A percentile compares a stretch with the other conserved stretches of the same genome.
Conservation (phyloP, 345 rosid genomes). For the Eucalyptus sp. region DNA sequence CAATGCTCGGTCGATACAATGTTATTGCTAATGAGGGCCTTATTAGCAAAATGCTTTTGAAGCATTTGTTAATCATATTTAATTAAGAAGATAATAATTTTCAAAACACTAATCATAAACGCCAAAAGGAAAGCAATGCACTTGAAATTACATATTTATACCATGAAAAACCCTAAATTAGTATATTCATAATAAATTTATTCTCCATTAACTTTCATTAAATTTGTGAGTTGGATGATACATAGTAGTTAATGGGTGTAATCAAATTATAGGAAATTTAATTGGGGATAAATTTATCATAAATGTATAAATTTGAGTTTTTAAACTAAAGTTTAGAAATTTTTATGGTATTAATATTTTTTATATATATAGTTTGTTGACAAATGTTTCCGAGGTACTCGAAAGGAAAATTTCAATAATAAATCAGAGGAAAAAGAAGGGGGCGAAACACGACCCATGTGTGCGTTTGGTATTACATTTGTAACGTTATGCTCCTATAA, state of each 20-base stretch:
- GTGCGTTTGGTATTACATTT: not conserved
- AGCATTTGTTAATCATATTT: not conserved
- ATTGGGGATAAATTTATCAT: accelerated
- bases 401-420: not conserved
- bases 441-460: not conserved
- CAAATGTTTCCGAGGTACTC: not conserved
- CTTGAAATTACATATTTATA: accelerated
- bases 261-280: accelerated
- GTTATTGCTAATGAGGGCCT: accelerated
- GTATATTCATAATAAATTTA: too few relatives aligned
- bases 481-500: not conserved
- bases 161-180: accelerated
- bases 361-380: not conserved
- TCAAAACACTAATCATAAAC: accelerated
- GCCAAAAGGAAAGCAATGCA: not conserved
- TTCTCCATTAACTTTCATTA: accelerated
- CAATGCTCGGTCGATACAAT: accelerated
- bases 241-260: accelerated
- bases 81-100: not conserved
- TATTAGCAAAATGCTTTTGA: accelerated
- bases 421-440: not conserved
- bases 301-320: accelerated
- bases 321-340: accelerated
- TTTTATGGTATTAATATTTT: accelerated
- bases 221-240: too few relatives aligned